Conservation (phyloP, 805 yeast genomes). For the Kregervanrija delftensis region DNA sequence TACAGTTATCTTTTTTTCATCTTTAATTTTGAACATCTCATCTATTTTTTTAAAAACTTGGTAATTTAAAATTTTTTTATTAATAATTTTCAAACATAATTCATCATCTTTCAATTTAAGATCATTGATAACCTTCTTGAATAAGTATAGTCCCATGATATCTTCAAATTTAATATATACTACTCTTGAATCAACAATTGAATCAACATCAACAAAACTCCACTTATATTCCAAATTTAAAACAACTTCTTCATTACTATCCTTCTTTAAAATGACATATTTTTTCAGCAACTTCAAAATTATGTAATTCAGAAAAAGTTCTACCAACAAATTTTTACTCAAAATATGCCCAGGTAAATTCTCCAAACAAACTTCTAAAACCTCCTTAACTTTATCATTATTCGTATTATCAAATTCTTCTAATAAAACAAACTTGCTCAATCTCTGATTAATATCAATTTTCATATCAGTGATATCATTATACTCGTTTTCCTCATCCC, state of each 20-base stretch:
- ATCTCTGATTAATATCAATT: not conserved
- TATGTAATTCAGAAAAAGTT: conserved; percentile 13
- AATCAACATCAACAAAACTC: conserved; percentile 17
- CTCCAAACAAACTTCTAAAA: conserved; percentile 13
- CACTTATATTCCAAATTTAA: conserved; percentile 16
- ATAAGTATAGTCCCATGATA: conserved; percentile 19
- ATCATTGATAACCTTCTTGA: conserved; percentile 11
- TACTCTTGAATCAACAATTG: conserved; percentile 10
- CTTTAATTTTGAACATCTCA: conserved; percentile 3
- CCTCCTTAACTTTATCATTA: not conserved
- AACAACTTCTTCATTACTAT: not conserved
- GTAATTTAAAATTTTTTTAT: conserved; percentile 4
- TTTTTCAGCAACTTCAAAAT: conserved; percentile 6
- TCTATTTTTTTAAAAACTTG: conserved; percentile 9
- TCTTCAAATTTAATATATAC: conserved; percentile 25
- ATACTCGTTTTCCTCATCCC: not conserved
- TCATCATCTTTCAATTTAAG: not conserved
- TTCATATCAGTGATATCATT: not conserved
- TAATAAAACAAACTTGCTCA: not conserved
- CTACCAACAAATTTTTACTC: conserved; percentile 14
- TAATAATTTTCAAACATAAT: not conserved
- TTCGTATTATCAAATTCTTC: not conserved
- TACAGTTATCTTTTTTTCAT: not conserved
- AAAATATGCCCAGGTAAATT: conserved; percentile 15
- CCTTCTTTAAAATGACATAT: conserved; percentile 1